Base-by-base conservation (phyloP, 2,329 filamentous ascomycete genomes). In the Cercospora beticola region DNA sequence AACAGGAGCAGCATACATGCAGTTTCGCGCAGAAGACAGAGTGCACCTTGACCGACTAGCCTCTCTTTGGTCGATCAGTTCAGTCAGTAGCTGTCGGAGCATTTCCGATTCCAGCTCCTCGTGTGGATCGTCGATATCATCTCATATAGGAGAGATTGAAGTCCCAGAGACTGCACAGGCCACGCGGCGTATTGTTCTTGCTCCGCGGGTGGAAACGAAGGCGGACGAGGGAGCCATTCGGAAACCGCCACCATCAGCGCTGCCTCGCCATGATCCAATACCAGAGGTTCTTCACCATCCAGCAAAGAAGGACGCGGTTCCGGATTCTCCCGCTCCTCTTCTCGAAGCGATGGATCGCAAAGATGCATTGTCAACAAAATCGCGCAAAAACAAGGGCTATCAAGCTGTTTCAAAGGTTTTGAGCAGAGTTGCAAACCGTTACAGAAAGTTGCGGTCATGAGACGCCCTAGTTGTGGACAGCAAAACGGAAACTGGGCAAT, bases 121-220 rank as follows among this genome's bases (percentile, higher is more conserved):
- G 14, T 63, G 61, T 23, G 46, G 46, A 36, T 63, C 61, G 16
- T 63, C 61, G 7, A 36, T 63, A 54, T 63, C 61, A 23, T 63
- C 43, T 28, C 61, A 46, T n/a, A 21, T 63, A 36, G 56, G 16
- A 18, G 28, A 9, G n/a, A 8, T 21, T 23, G 56, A 59, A 36
- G 30, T 59, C 16, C 16, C 56, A 5, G 56, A 59, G 56, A 59
- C 30, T 59, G 56, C 56, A 59, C 56, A 36, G 28, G 56, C 56
- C 18, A 59, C 56, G 30, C 30, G 30, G 16, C 36, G 56, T 59
- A 36, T 59, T 31, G 31, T 59, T 18, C 56, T 36, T n/a, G 56
- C 56, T 21, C 56, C 56, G 36, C 56, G 56, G 21, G 28, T 59
- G 28, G 56, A 59, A 12, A 59, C 56, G 16, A 59, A 36, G 4